Evolutionary conservation across 176 grass and related monocot genomes (phyloP), one percentile per base, ranked within the genome.

Genomic region (Puccinellia tenuiflora): DNA sequence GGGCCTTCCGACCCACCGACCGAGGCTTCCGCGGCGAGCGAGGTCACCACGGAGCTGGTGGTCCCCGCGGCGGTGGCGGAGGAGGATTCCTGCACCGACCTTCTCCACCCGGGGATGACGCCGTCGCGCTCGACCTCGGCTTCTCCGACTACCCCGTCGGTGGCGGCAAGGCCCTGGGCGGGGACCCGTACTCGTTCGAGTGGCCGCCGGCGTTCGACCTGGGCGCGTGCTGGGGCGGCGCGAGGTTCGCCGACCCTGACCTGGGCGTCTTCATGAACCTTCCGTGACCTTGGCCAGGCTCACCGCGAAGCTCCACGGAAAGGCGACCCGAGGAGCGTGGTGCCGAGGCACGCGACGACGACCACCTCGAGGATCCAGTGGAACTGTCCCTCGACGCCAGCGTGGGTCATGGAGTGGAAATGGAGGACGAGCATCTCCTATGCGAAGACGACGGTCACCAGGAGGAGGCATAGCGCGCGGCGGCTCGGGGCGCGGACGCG

Each of bases 121-220:
- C 75, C 43, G 87, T 53, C 13, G 52, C 87, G 51, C 71, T 89
- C 2, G 87, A 43, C 40, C 52, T 85, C 14, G 78, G 62, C 1
- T 75, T 85, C 38, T 52, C 78, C 13, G 87, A 81, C 62, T 59
- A 76, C 59, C 38, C 83, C 1, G 30, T 12, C 13, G 46, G 54
- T 9, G 38, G 43, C 43, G 30, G 55, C 5, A 80, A 52, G 56
- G 67, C 8, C 24, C 42, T 13, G 42, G 2, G 76, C 6, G 3
- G 42, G 0, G 61, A 77, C 6, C 20, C 75, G 6, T 79, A 82
- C 73, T 34, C 65, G 22, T 90, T 90, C 54, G 79, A 73, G 43
- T 90, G 83, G 88, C 88, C 88, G 4, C 25, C 88, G 55, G 11
- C 83, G 64, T 78, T 73, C 54, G 83, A 90, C 64, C 65, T 86